Evolutionary conservation across 2,329 filamentous ascomycete species (phyloP), one percentile per base, ranked within the genome.

Genomic region (Chaetomiaceae sp.): DNA sequence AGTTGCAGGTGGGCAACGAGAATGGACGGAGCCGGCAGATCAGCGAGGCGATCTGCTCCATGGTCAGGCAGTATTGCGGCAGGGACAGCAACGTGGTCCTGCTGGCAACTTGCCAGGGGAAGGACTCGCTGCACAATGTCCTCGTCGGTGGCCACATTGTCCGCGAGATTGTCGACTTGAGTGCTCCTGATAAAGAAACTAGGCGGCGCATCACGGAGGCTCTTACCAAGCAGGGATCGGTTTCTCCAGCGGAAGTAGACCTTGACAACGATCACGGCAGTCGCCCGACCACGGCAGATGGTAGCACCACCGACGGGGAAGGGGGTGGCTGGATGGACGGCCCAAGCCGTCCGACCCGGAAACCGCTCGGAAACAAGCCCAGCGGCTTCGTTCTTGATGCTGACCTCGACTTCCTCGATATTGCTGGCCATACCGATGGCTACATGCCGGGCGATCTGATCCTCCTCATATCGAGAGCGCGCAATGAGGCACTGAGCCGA

Each of bases 361-460:
- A 69, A 56, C 59, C 5, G 49, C 61, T 16, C 1, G 62, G 62
- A 10, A 47, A 62, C 13, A 68, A 66, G 42, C 66, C 71, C 4
- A 78, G 80, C 47, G 86, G 85, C 0, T 93, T 95, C 61, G 70
- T 85, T 1, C 72, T 96, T 5, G 86, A 90, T 51, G 72, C 81
- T 0, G 80, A 86, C 43, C 80, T 99, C 9, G 93, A 99, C 66
- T 88, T 97, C 51, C 80, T 97, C 8, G 92, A 97, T 56, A 78
- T 99, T 50, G 90, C 95, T 16, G 91, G 93, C 1, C 86, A 92
- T 60, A 97, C 92, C 0, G 93, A 99, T 64, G 93, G 93, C 1
- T 99, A 97, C 65, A 96, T 97, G 91, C 92, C 93, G 1, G 93
- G 91, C 3, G 93, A 99, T 66, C 76, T 99, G 33, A 83, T 86